Evolutionary conservation across 2,329 filamentous ascomycete species (phyloP).

Genomic region (Aspergillus glaucus): DNA sequence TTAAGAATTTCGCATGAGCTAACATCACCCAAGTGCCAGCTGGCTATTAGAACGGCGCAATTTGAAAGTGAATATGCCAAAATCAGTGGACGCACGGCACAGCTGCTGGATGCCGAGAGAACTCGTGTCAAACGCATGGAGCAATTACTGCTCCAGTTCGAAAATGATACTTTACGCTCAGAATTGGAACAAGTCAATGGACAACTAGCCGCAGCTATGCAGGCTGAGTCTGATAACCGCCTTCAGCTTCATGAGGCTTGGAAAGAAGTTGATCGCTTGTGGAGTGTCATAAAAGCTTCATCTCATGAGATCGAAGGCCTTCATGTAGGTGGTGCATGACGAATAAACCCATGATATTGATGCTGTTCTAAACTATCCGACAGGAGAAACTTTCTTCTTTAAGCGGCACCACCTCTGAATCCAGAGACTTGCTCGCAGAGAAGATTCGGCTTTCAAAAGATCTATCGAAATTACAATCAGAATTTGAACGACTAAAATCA

Average conservation of each 20-base stretch:
- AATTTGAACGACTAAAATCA: conserved; percentile 56
- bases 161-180: conserved; percentile 63
- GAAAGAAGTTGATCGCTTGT: conserved; percentile 36
- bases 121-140: conserved; percentile 63
- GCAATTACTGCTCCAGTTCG: conserved; percentile 65
- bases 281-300: conserved; percentile 38
- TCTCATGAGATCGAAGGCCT: conserved; percentile 51
- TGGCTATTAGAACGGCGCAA: conserved; percentile 46
- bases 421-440: conserved; percentile 61
- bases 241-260: conserved; percentile 46
- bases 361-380: neutral
- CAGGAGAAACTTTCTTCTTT: conserved; percentile 68
- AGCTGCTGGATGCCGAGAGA: conserved; percentile 69
- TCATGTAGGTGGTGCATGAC: conserved; percentile 38
- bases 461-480: conserved; percentile 52
- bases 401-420: conserved; percentile 61
- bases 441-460: conserved; percentile 58
- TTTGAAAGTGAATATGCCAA: conserved; percentile 67
- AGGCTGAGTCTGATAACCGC: conserved; percentile 35
- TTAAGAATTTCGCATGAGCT: conserved; percentile 2
- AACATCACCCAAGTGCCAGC: conserved; percentile 26
- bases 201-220: conserved; percentile 45
- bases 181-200: conserved; percentile 55
- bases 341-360: neutral
- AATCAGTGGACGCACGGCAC: conserved; percentile 57